phyloP scores from a whole-genome alignment of 495 filamentous ascomycete genomes.

The Cladorrhinum samala region DNA sequence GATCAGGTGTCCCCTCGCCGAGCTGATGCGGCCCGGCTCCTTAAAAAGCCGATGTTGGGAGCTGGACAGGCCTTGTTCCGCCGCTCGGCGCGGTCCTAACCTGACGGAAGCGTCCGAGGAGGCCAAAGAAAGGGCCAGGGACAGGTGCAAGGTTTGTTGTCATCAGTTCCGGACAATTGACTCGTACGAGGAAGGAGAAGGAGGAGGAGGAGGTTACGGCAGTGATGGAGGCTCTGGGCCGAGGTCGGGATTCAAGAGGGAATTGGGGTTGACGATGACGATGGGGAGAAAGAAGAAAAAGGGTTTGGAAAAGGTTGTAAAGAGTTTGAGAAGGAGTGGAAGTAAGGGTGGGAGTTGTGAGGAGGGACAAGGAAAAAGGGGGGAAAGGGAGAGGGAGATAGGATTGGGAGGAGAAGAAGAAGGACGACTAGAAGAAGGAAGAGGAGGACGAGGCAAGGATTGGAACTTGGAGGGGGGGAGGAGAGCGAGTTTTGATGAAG shows the following conservation, averaged over 20 bases:
- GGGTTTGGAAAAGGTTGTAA: too few species aligned
- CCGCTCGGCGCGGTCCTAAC: too few species aligned
- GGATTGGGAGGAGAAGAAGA: not conserved
- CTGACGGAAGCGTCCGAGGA: not conserved
- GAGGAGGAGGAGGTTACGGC: not conserved
- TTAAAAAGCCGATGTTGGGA: constrained; percentile 1
- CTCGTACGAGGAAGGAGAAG: not conserved
- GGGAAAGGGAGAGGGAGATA: not conserved
- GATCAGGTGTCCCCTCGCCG: not conserved
- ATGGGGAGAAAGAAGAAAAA: too few species aligned
- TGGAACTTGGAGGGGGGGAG: not conserved
- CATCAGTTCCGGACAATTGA: not conserved
- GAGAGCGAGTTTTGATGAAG: not conserved
- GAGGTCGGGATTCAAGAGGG: too few species aligned
- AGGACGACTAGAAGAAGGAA: not conserved
- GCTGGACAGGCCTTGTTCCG: not conserved
- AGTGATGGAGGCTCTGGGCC: too few species aligned
- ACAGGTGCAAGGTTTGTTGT: not conserved
- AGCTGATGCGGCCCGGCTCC: not conserved
- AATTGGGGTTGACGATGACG: too few species aligned
- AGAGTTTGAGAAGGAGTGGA: too few species aligned
- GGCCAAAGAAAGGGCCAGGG: not conserved
- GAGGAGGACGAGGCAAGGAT: not conserved
- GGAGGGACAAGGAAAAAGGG: not conserved
- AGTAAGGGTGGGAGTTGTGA: not conserved